phyloP scores from a whole-genome alignment of 2,329 filamentous ascomycete genomes.

The Sclerotinia minor region DNA sequence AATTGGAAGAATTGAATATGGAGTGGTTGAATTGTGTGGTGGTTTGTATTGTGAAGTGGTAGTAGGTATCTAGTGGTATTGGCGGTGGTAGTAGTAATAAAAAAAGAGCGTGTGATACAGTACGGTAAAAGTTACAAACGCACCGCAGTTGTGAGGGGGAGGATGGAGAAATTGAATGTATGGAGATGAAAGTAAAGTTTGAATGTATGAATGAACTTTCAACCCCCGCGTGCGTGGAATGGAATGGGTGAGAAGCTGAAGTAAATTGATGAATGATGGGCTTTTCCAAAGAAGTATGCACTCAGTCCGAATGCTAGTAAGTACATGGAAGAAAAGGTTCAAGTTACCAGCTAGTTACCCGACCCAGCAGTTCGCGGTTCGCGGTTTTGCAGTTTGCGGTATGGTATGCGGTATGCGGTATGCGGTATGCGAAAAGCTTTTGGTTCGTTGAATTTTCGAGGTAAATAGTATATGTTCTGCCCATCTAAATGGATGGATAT shows the following conservation, averaged over 20 bases:
- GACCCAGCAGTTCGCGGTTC: not conserved
- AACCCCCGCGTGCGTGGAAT: not conserved
- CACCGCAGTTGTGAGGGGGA: not conserved
- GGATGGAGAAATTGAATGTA: not conserved
- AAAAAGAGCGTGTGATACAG: not conserved
- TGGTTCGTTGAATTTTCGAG: not conserved
- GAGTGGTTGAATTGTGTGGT: not conserved
- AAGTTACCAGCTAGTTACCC: not conserved
- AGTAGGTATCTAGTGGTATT: not conserved
- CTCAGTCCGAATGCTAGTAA: too few species aligned
- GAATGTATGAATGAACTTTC: too few species aligned
- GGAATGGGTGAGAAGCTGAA: conserved; percentile 8
- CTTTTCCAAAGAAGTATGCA: too few species aligned
- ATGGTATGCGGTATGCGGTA: not conserved
- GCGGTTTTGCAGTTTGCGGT: not conserved
- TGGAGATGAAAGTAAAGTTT: not conserved
- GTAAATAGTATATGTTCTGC: not conserved
- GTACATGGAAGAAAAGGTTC: too few species aligned
- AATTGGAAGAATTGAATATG: not conserved
- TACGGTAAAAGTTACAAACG: not conserved
- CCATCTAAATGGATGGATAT: not conserved
- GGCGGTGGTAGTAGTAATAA: not conserved
- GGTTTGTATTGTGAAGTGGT: not conserved
- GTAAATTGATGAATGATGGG: not conserved
- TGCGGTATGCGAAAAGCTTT: not conserved